Conservation (phyloP, 352 stramenopile genomes). For the Globisporangium middletonii region DNA sequence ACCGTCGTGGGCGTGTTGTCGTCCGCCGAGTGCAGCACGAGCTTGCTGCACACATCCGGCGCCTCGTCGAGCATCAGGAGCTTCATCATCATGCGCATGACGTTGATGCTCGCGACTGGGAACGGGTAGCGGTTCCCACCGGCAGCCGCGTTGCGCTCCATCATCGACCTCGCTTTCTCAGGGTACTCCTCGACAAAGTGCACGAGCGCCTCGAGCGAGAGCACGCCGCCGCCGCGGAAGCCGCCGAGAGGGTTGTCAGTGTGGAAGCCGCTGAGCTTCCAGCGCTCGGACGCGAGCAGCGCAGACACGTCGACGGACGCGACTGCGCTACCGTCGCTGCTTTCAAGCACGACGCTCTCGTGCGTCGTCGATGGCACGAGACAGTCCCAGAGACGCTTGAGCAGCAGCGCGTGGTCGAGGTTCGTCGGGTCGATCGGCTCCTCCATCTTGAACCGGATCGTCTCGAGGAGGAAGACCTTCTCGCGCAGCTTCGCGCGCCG, state of each 20-base stretch:
- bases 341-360: constrained; percentile 13
- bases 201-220: constrained; percentile 68
- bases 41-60: constrained; percentile 60
- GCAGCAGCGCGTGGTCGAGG: constrained; percentile 35
- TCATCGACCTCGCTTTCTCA: constrained; percentile 70
- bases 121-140: constrained; percentile 80
- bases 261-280: constrained; percentile 71
- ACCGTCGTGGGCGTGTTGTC: constrained; percentile 31
- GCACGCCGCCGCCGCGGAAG: constrained; percentile 67
- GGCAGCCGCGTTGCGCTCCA: constrained; percentile 59
- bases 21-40: constrained; percentile 56
- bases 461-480: constrained; percentile 64
- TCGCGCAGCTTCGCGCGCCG: constrained; percentile 41
- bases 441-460: constrained; percentile 66
- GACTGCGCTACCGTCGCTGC: constrained; percentile 13
- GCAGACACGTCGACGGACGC: constrained; percentile 31
- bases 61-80: constrained; percentile 78
- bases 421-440: constrained; percentile 58
- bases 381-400: constrained; percentile 65
- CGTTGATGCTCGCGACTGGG: constrained; percentile 78
- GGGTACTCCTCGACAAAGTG: constrained; percentile 78
- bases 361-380: constrained; percentile 31
- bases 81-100: constrained; percentile 83
- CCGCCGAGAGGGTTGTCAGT: constrained; percentile 71
- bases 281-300: constrained; percentile 56